phyloP scores from a whole-genome alignment of 2,329 filamentous ascomycete genomes.

The Talaromyces sp. region DNA sequence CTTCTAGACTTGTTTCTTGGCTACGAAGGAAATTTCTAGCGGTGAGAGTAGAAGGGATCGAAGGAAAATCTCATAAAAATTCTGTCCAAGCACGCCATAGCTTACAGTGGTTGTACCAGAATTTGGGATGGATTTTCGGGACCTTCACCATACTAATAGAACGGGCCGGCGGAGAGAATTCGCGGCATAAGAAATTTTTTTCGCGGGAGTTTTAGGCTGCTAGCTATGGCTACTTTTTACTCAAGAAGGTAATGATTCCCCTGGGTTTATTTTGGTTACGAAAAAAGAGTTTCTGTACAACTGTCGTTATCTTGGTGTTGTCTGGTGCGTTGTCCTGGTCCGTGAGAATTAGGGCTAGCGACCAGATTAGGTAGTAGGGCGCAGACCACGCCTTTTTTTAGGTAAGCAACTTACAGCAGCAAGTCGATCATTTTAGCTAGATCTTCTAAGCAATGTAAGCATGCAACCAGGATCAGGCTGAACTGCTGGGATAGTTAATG shows the following conservation, averaged over 20 bases:
- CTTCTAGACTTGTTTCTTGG: not conserved
- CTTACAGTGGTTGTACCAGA: not conserved
- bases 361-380: not conserved
- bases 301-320: not conserved
- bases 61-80: conserved; percentile 9
- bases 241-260: not conserved
- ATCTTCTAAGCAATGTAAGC: not conserved
- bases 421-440: not conserved
- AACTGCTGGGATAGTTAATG: not conserved
- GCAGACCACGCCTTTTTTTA: not conserved
- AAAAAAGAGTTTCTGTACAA: not conserved
- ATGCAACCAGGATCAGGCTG: not conserved
- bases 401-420: too few species aligned
- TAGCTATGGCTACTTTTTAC: not conserved
- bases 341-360: not conserved
- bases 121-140: conserved; percentile 2
- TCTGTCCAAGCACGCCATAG: conserved; percentile 6
- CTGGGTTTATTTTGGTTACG: not conserved
- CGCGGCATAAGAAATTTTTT: not conserved
- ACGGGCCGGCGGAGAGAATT: not conserved
- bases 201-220: not conserved
- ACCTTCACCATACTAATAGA: not conserved
- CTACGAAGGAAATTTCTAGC: not conserved
- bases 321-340: not conserved
- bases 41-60: not conserved